Evolutionary conservation across 169 alveolate genomes (phyloP).

Genomic region (Neospora caninum): DNA sequence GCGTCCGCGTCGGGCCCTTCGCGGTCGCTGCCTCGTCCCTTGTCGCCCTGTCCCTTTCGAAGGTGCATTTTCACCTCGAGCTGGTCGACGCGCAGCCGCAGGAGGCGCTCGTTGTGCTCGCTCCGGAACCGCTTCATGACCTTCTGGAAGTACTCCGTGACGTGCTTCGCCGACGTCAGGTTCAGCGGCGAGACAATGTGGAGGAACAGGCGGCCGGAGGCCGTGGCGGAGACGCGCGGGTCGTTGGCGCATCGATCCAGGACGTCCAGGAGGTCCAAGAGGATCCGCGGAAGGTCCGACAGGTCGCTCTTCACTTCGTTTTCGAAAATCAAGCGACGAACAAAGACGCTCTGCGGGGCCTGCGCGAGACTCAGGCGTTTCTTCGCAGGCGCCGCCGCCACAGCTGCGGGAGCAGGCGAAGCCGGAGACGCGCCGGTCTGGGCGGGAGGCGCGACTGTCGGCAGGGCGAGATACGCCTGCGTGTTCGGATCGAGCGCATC

Average conservation of each 20-base stretch:
- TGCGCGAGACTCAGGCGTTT: background rate
- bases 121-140: conserved; percentile 37
- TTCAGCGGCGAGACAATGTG: conserved; percentile 57
- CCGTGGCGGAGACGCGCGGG: conserved; percentile 60
- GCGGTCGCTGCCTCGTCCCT: background rate
- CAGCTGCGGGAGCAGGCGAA: conserved; percentile 3
- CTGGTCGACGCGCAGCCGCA: conserved; percentile 65
- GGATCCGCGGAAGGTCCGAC: conserved; percentile 35
- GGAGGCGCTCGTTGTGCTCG: conserved; percentile 46
- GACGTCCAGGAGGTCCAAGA: conserved; percentile 60
- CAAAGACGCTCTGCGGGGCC: conserved; percentile 14
- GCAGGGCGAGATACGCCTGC: conserved; percentile 21
- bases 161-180: background rate
- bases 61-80: conserved; percentile 60
- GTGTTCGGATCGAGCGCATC: conserved; percentile 32
- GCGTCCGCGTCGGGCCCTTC: background rate
- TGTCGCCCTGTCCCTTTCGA: background rate
- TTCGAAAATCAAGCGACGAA: conserved; percentile 21
- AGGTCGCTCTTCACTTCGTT: background rate
- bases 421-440: background rate
- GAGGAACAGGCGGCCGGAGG: conserved; percentile 47
- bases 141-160: conserved; percentile 17
- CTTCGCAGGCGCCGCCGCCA: conserved; percentile 40
- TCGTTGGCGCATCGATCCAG: conserved; percentile 56
- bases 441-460: background rate